Conservation (phyloP, 345 rosid genomes). For the Ceriops zippeliana region DNA sequence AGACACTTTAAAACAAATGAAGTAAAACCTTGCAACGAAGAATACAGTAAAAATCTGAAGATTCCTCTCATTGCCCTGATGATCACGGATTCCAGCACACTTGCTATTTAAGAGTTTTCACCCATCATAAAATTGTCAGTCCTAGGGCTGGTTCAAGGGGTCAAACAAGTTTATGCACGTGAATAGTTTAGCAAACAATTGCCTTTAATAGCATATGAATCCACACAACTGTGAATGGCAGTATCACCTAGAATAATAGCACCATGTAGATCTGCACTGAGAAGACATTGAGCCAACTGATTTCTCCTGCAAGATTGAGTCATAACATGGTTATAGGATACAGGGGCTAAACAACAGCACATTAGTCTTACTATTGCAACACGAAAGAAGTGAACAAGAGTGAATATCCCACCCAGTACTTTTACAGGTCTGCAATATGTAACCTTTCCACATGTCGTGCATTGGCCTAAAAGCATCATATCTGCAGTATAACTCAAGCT, state of each 20-base stretch:
- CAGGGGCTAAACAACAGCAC: neutral
- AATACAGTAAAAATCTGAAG: neutral
- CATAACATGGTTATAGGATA: neutral
- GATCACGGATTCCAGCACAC: too few species aligned
- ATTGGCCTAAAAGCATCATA: conserved; percentile 56
- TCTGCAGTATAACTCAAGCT: conserved; percentile 32
- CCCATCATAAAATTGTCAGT: too few species aligned
- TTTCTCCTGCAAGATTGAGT: conserved; percentile 16
- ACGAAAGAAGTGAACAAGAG: neutral
- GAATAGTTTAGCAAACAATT: neutral
- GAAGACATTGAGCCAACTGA: conserved; percentile 25
- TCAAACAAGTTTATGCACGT: neutral
- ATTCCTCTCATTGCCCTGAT: too few species aligned
- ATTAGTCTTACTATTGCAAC: neutral
- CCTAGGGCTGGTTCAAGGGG: neutral
- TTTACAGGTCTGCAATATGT: conserved; percentile 51
- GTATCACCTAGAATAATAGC: conserved; percentile 19
- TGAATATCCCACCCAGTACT: conserved; percentile 42
- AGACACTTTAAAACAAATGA: neutral
- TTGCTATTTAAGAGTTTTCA: too few species aligned
- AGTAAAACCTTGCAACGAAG: neutral
- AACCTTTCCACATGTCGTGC: conserved; percentile 76
- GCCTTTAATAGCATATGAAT: neutral
- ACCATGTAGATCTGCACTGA: conserved; percentile 31
- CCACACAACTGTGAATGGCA: neutral